A percentile compares a stretch with the other conserved stretches of the same genome.
Evolutionary conservation across 2,329 filamentous ascomycete species (phyloP).

Genomic region (Diaporthe sp.): DNA sequence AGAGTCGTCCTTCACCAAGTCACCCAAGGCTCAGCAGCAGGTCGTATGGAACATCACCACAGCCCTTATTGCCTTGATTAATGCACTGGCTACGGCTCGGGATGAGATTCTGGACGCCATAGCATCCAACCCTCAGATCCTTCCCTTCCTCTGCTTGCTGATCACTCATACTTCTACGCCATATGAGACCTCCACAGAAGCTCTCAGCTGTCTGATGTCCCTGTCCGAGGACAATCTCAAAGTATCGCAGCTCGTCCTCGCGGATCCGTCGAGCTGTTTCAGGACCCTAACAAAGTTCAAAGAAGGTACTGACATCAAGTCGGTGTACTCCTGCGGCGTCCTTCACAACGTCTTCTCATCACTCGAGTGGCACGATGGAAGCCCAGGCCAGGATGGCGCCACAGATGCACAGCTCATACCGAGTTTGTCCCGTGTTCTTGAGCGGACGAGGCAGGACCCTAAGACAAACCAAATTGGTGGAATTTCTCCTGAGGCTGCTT

Average conservation of each 20-base stretch:
- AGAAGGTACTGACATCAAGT: slow-evolving; percentile 60
- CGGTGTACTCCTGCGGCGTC: slow-evolving; percentile 70
- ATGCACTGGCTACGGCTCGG: slow-evolving; percentile 68
- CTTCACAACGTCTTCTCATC: slow-evolving; percentile 73
- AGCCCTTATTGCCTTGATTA: slow-evolving; percentile 66
- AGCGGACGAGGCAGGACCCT: slow-evolving; percentile 47
- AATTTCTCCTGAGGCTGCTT: slow-evolving; percentile 59
- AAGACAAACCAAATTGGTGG: slow-evolving; percentile 48
- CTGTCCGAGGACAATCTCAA: slow-evolving; percentile 71
- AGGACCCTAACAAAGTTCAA: slow-evolving; percentile 63
- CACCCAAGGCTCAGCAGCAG: slow-evolving; percentile 65
- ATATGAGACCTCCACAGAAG: slow-evolving; percentile 59
- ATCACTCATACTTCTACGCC: slow-evolving; percentile 55
- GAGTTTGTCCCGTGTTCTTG: slow-evolving; percentile 55
- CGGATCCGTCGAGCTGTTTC: slow-evolving; percentile 62
- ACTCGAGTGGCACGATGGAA: slow-evolving; percentile 65
- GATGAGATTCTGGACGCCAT: slow-evolving; percentile 71
- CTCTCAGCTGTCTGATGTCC: slow-evolving; percentile 67
- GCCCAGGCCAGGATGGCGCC: slow-evolving; percentile 59
- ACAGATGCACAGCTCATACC: slow-evolving; percentile 66
- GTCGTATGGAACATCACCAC: slow-evolving; percentile 67
- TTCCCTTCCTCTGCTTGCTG: slow-evolving; percentile 68
- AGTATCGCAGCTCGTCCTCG: slow-evolving; percentile 66
- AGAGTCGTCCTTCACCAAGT: slow-evolving; percentile 58
- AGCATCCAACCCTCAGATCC: slow-evolving; percentile 60